A percentile compares a stretch with the other conserved stretches of the same genome.
phyloP scores from a whole-genome alignment of 1,139 yeast species.

The Geotrichum aggregatum region DNA sequence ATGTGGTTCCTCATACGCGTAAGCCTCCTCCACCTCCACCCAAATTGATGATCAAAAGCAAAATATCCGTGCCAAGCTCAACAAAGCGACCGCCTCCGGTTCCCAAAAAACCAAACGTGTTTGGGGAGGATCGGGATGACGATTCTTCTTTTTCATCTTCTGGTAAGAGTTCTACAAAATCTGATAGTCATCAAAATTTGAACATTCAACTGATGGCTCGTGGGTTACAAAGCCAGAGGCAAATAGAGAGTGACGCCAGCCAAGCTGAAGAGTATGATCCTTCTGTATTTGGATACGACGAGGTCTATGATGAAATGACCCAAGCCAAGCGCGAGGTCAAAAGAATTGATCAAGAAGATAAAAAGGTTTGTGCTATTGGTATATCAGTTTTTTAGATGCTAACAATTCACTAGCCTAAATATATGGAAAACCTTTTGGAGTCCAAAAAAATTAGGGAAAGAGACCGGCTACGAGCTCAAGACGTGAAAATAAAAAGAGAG shows the following conservation, averaged over 20 bases:
- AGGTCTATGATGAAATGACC: slow-evolving; percentile 40
- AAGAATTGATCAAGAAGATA: slow-evolving; percentile 20
- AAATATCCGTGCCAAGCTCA: background rate
- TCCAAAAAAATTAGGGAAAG: slow-evolving; percentile 43
- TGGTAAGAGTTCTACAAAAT: slow-evolving; percentile 15
- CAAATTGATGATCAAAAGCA: slow-evolving; percentile 18
- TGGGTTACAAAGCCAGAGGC: slow-evolving; percentile 23
- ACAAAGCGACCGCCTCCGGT: slow-evolving; percentile 9
- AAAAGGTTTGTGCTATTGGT: slow-evolving; percentile 22
- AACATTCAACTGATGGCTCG: slow-evolving; percentile 29
- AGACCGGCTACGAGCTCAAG: slow-evolving; percentile 40
- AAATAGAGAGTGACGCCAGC: slow-evolving; percentile 18
- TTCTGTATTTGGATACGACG: slow-evolving; percentile 39
- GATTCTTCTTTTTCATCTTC: slow-evolving; percentile 12
- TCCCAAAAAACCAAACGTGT: slow-evolving; percentile 12
- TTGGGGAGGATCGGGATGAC: slow-evolving; percentile 20
- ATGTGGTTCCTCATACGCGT: slow-evolving; percentile 34
- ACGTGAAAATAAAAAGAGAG: slow-evolving; percentile 29
- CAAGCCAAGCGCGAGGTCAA: slow-evolving; percentile 27
- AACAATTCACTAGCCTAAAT: slow-evolving; percentile 35
- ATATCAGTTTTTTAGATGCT: no score
- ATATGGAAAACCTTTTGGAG: slow-evolving; percentile 40
- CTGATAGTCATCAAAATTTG: slow-evolving; percentile 14
- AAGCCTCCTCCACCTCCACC: slow-evolving; percentile 23
- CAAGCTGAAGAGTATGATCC: slow-evolving; percentile 24